Evolutionary conservation across 2,329 filamentous ascomycete genomes (phyloP).

Genomic region (Penicillium oxalicum): DNA sequence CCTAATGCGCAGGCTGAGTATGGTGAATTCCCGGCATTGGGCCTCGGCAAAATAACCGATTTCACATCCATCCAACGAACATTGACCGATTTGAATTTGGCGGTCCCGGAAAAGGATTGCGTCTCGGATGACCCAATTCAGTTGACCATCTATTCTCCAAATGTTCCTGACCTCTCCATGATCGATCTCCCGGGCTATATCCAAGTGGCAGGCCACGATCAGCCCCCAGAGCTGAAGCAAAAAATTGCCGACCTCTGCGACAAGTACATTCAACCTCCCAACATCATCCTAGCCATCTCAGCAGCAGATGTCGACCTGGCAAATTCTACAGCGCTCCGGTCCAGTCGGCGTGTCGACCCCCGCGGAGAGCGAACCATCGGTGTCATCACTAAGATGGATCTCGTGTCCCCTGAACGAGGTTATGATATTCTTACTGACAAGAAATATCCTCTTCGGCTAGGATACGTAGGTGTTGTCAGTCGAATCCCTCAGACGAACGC

Average conservation of each 20-base stretch:
- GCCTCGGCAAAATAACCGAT: slow-evolving; percentile 82
- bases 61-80: slow-evolving; percentile 80
- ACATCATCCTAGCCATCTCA: slow-evolving; percentile 94
- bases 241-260: slow-evolving; percentile 96
- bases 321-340: slow-evolving; percentile 86
- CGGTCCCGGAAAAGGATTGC: slow-evolving; percentile 83
- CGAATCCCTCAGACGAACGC: slow-evolving; percentile 62
- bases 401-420: slow-evolving; percentile 79
- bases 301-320: slow-evolving; percentile 95
- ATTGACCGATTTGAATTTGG: slow-evolving; percentile 87
- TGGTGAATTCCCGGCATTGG: slow-evolving; percentile 90
- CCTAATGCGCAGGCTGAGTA: slow-evolving; percentile 82
- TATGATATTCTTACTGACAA: slow-evolving; percentile 73
- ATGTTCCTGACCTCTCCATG: slow-evolving; percentile 88
- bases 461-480: slow-evolving; percentile 92
- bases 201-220: slow-evolving; percentile 85
- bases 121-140: slow-evolving; percentile 97
- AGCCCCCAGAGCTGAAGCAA: slow-evolving; percentile 84
- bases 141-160: slow-evolving; percentile 88
- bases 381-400: slow-evolving; percentile 98
- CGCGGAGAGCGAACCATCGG: slow-evolving; percentile 94
- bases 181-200: slow-evolving; percentile 98
- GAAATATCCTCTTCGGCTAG: slow-evolving; percentile 90
- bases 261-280: slow-evolving; percentile 94
- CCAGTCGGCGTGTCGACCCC: slow-evolving; percentile 86